Evolutionary conservation across 2,329 filamentous ascomycete genomes (phyloP).

Genomic region (Penicillium sp.): DNA sequence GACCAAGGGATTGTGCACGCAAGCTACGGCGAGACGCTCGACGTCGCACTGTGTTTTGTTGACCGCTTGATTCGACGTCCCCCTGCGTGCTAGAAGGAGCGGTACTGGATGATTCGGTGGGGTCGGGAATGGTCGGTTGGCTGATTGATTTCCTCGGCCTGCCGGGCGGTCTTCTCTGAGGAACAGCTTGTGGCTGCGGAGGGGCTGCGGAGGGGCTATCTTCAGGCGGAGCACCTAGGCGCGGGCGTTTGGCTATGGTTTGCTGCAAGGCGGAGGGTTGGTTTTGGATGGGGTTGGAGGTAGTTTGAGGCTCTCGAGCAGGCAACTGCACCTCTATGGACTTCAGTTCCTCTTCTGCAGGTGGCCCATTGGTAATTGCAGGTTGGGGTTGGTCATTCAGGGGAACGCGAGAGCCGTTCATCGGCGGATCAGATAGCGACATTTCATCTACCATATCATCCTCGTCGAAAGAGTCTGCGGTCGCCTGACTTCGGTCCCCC

Average conservation of each 20-base stretch:
- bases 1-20: conserved; percentile 8
- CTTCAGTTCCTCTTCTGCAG: background rate
- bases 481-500: conserved; percentile 20
- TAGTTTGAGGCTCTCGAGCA: background rate
- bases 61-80: background rate
- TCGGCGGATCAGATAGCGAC: conserved; percentile 19
- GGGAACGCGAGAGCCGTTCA: conserved; percentile 23
- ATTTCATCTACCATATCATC: conserved; percentile 30
- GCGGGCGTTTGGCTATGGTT: conserved; percentile 29
- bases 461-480: conserved; percentile 34
- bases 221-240: conserved; percentile 20
- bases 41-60: conserved; percentile 1
- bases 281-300: background rate
- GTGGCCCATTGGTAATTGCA: background rate
- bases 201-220: background rate
- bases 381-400: conserved; percentile 15
- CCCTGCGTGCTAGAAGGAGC: conserved; percentile 8
- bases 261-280: conserved; percentile 6
- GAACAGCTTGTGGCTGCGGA: conserved; percentile 1
- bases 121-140: conserved; percentile 12
- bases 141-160: conserved; percentile 30
- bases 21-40: conserved; percentile 15
- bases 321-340: conserved; percentile 9
- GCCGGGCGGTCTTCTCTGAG: conserved; percentile 18
- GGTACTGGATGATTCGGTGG: conserved; percentile 11